Conservation (phyloP, 345 rosid genomes). For the Euphorbia tirucalli region DNA sequence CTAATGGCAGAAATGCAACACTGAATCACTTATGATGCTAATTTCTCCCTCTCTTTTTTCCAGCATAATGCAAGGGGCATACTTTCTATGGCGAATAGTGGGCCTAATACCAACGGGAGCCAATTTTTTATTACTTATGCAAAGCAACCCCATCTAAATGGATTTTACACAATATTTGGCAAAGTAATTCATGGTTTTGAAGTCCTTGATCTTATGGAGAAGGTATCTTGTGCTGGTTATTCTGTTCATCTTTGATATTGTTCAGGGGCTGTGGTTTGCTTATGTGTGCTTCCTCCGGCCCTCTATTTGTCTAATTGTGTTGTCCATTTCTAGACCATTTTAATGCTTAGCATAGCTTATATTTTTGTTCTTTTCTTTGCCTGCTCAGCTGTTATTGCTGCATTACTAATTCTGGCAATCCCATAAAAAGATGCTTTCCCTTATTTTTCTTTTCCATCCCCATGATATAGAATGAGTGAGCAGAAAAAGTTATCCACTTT, state of each 20-base stretch:
- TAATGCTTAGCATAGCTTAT: neutral
- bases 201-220: conserved; percentile 97
- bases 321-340: neutral
- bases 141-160: conserved; percentile 97
- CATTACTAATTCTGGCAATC: no score
- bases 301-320: neutral
- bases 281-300: neutral
- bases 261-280: neutral
- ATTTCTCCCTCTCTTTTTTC: conserved; percentile 7
- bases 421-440: no score
- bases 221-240: conserved; percentile 43
- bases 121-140: conserved; percentile 85
- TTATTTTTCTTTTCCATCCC: no score
- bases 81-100: conserved; percentile 93
- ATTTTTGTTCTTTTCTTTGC: neutral
- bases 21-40: neutral
- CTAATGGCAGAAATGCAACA: neutral
- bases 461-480: no score
- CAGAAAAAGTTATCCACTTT: neutral
- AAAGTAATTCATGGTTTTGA: conserved; percentile 97
- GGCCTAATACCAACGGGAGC: conserved; percentile 96
- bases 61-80: conserved; percentile 98
- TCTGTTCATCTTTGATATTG: neutral
- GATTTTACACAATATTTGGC: conserved; percentile 89
- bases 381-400: no score